Conservation (phyloP, 192 early-diverging fungal species). For the Coemansia sp. region DNA sequence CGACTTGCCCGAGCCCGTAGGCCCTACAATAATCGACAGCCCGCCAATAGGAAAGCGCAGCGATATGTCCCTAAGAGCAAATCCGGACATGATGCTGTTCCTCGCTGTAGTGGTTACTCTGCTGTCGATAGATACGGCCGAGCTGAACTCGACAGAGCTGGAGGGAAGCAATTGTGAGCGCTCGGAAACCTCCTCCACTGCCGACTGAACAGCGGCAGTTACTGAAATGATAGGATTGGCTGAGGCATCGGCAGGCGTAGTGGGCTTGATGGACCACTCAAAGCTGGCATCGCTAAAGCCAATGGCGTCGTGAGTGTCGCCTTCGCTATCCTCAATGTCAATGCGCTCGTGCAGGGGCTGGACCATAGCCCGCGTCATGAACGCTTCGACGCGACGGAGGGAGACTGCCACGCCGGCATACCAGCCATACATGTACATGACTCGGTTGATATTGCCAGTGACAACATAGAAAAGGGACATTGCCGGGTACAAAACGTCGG, state of each 20-base stretch:
- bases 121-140: slow-evolving; percentile 4
- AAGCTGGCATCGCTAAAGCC: slow-evolving; percentile 52
- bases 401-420: slow-evolving; percentile 65
- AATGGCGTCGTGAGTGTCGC: slow-evolving; percentile 1
- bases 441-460: slow-evolving; percentile 57
- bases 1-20: slow-evolving; percentile 88
- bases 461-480: slow-evolving; percentile 64
- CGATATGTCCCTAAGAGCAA: slow-evolving; percentile 64
- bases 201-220: background rate
- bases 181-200: background rate
- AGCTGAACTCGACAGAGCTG: background rate
- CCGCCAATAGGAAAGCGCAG: slow-evolving; percentile 64
- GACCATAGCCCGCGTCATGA: slow-evolving; percentile 74
- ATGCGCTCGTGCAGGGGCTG: slow-evolving; percentile 56
- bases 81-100: slow-evolving; percentile 23
- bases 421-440: slow-evolving; percentile 53
- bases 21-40: slow-evolving; percentile 74
- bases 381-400: slow-evolving; percentile 70
- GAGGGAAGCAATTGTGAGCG: background rate
- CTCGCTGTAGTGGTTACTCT: background rate
- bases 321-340: background rate
- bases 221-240: background rate
- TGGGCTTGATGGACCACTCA: slow-evolving; percentile 28
- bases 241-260: background rate
- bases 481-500: slow-evolving; percentile 66